A percentile compares a stretch with the other conserved stretches of the same genome.
phyloP scores from a whole-genome alignment of 768 basidiomycete genomes.

The Boletus huronensis region DNA sequence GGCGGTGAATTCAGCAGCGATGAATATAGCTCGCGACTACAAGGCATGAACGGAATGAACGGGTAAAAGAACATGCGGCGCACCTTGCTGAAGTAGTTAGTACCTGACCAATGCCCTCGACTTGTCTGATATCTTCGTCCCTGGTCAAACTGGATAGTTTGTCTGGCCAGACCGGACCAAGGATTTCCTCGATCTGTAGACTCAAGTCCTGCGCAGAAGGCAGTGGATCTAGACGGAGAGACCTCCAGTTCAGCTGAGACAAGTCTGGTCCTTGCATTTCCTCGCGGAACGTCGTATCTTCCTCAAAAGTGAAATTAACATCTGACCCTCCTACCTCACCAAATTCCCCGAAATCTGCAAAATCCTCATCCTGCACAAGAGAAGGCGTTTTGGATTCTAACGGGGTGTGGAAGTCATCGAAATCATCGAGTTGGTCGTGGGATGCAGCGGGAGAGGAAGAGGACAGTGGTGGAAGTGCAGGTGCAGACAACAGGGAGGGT shows the following conservation, averaged over 20 bases:
- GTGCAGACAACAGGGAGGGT: constrained; percentile 29
- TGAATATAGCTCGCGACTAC: constrained; percentile 77
- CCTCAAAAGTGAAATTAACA: constrained; percentile 37
- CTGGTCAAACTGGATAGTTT: constrained; percentile 53
- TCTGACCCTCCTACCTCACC: constrained; percentile 53
- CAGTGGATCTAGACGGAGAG: constrained; percentile 62
- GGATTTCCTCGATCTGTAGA: constrained; percentile 59
- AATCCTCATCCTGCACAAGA: constrained; percentile 60
- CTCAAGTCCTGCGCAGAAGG: constrained; percentile 56
- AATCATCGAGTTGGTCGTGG: constrained; percentile 49
- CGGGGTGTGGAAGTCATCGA: constrained; percentile 49
- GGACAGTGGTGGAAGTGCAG: constrained; percentile 17
- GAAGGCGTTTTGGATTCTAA: constrained; percentile 42
- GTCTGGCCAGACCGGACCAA: constrained; percentile 63
- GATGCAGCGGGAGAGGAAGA: constrained; percentile 26
- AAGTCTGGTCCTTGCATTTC: constrained; percentile 34
- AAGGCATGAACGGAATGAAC: constrained; percentile 21
- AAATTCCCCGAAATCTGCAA: constrained; percentile 87
- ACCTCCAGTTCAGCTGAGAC: constrained; percentile 50
- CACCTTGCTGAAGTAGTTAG: constrained; percentile 76
- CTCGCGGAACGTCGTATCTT: constrained; percentile 22
- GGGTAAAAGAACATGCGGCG: constrained; percentile 8
- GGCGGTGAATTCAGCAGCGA: constrained; percentile 68
- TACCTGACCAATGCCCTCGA: constrained; percentile 77
- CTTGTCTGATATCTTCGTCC: constrained; percentile 72